These are phyloP conservation scores for Luvunga scandens DNA, from an alignment of 345 rosid species.

Conservation along the genomic window DNA sequence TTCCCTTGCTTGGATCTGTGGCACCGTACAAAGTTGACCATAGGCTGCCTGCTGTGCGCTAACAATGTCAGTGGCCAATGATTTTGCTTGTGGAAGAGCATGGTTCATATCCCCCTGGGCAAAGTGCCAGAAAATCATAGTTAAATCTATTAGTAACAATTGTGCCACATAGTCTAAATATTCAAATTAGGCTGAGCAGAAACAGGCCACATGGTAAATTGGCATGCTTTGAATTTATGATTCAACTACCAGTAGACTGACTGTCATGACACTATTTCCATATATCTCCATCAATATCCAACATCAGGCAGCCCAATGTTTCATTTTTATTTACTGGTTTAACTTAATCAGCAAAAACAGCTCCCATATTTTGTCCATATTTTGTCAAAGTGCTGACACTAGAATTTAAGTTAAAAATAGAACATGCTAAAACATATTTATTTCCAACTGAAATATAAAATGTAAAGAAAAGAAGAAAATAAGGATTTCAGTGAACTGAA, in stretches of 20 bases:
- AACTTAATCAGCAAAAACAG: background rate
- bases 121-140: constrained; percentile 5
- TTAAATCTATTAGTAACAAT: background rate
- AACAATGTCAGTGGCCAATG: constrained; percentile 29
- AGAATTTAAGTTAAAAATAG: background rate
- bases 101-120: constrained; percentile 44
- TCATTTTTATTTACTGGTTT: background rate
- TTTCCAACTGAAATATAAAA: background rate
- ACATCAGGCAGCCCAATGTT: background rate
- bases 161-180: background rate
- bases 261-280: background rate
- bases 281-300: background rate
- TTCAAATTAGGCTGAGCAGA: background rate
- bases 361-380: no score
- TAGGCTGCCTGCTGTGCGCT: constrained; percentile 35
- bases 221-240: background rate
- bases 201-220: background rate
- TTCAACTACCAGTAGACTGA: background rate
- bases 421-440: background rate
- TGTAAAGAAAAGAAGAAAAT: background rate
- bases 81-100: constrained; percentile 37
- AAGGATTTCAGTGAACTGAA: background rate
- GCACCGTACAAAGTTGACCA: constrained; percentile 34
- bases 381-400: no score
- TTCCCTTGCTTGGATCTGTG: constrained; percentile 54